Percentiles rank a stretch among this genome's conserved stretches.
phyloP scores from a whole-genome alignment of 2,329 filamentous ascomycete genomes.

The Anthostomella pinea region DNA sequence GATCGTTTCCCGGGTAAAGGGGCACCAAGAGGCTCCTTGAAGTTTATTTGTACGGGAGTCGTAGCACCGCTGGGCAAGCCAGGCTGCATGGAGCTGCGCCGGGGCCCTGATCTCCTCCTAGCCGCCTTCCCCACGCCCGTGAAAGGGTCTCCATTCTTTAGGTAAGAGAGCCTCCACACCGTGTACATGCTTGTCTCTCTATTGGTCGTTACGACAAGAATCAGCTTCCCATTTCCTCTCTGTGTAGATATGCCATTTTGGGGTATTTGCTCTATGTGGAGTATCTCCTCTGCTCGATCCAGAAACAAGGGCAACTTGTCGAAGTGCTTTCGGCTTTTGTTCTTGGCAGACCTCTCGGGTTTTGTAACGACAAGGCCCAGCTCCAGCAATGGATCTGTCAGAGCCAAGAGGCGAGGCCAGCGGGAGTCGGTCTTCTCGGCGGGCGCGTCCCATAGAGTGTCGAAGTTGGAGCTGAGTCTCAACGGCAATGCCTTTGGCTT shows the following conservation, averaged over 20 bases:
- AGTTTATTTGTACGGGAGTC: constrained; percentile 69
- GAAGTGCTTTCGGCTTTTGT: constrained; percentile 37
- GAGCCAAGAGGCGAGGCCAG: constrained; percentile 74
- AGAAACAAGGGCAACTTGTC: constrained; percentile 55
- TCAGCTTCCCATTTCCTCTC: constrained; percentile 48
- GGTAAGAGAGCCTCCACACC: constrained; percentile 79
- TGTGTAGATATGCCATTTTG: constrained; percentile 45
- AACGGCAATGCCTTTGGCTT: constrained; percentile 54
- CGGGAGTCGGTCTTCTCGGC: constrained; percentile 54
- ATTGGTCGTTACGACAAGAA: constrained; percentile 80
- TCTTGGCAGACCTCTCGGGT: constrained; percentile 40
- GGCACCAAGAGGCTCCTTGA: constrained; percentile 75
- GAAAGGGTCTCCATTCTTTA: constrained; percentile 62
- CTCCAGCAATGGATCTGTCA: constrained; percentile 83
- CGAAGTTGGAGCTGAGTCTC: constrained; percentile 51
- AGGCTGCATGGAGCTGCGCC: constrained; percentile 64
- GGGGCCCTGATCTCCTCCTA: constrained; percentile 46
- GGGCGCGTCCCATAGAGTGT: constrained; percentile 56
- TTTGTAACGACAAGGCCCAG: constrained; percentile 75
- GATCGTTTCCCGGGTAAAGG: constrained; percentile 51
- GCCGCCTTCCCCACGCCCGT: constrained; percentile 45
- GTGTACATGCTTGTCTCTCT: constrained; percentile 73
- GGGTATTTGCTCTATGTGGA: constrained; percentile 72
- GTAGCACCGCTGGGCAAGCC: constrained; percentile 70
- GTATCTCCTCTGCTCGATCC: constrained; percentile 74